Conservation (phyloP, 116 monocot species). For the Papilionanthe hybrid region DNA sequence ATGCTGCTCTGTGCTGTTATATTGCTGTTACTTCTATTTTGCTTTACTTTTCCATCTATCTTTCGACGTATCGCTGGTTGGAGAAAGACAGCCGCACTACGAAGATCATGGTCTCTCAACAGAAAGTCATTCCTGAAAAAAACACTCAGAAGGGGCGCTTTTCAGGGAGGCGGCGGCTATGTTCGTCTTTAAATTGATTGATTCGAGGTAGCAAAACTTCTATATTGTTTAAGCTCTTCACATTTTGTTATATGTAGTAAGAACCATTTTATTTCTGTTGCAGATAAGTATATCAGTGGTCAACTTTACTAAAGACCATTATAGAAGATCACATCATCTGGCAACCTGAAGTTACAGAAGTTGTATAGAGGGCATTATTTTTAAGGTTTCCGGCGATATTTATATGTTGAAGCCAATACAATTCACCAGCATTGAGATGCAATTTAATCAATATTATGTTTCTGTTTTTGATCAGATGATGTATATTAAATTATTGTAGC, state of each 20-base stretch:
- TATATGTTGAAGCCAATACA: too few species aligned
- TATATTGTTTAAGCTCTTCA: neutral
- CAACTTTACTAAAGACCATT: too few species aligned
- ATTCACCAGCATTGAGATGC: too few species aligned
- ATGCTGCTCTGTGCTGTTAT: conserved; percentile 63
- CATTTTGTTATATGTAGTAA: too few species aligned
- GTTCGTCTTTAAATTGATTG: conserved; percentile 22
- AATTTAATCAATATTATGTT: neutral
- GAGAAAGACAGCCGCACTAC: conserved; percentile 33
- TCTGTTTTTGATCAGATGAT: neutral
- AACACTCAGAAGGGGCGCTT: conserved; percentile 13
- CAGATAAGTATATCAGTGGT: neutral
- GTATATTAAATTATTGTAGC: neutral
- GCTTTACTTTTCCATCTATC: conserved; percentile 55
- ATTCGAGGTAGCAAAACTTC: neutral
- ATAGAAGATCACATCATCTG: too few species aligned
- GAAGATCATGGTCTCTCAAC: conserved; percentile 45
- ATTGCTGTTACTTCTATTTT: conserved; percentile 46
- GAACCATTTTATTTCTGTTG: neutral
- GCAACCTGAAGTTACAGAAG: neutral
- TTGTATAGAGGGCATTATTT: neutral
- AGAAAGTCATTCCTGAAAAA: conserved; percentile 40
- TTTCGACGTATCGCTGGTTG: conserved; percentile 39
- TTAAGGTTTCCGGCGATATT: neutral
- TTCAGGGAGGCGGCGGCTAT: conserved; percentile 23